These are phyloP conservation scores for Ceratobasidium sp. DNA, from an alignment of 1,284 basidiomycete species.

Conservation along the genomic window DNA sequence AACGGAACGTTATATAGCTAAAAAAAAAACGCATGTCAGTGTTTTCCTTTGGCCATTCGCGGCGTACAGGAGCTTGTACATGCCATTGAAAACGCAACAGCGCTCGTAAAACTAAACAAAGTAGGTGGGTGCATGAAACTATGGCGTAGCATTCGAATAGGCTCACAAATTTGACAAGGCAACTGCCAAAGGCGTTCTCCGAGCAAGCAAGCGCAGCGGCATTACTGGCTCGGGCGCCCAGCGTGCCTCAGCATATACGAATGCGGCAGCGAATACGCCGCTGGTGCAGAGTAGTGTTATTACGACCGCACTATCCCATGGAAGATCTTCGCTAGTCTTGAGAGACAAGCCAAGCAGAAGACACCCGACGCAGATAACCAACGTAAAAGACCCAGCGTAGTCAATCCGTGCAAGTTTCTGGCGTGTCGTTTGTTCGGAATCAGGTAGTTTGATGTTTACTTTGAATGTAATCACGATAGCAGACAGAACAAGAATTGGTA, in stretches of 20 bases:
- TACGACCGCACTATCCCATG: slow-evolving; percentile 78
- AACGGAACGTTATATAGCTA: slow-evolving; percentile 85
- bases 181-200: slow-evolving; percentile 80
- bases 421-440: slow-evolving; percentile 64
- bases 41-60: too few relatives aligned
- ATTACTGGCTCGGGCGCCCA: slow-evolving; percentile 84
- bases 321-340: slow-evolving; percentile 81
- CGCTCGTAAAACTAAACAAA: slow-evolving; percentile 63
- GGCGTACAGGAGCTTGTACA: slow-evolving; percentile 51
- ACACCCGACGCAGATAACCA: slow-evolving; percentile 78
- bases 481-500: slow-evolving; percentile 77
- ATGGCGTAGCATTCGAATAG: slow-evolving; percentile 42
- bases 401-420: slow-evolving; percentile 83
- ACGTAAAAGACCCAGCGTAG: slow-evolving; percentile 79
- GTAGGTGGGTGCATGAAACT: background rate
- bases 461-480: slow-evolving; percentile 74
- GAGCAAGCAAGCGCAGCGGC: slow-evolving; percentile 79
- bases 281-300: slow-evolving; percentile 70
- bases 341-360: slow-evolving; percentile 81
- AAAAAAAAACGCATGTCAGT: too few relatives aligned
- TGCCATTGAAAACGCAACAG: slow-evolving; percentile 83
- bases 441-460: slow-evolving; percentile 74
- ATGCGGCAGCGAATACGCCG: slow-evolving; percentile 64
- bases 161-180: slow-evolving; percentile 77
- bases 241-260: slow-evolving; percentile 77